Evolutionary conservation across 2,329 filamentous ascomycete genomes (phyloP), one percentile per base, ranked within the genome.

Genomic region (Cladophialophora bantiana): DNA sequence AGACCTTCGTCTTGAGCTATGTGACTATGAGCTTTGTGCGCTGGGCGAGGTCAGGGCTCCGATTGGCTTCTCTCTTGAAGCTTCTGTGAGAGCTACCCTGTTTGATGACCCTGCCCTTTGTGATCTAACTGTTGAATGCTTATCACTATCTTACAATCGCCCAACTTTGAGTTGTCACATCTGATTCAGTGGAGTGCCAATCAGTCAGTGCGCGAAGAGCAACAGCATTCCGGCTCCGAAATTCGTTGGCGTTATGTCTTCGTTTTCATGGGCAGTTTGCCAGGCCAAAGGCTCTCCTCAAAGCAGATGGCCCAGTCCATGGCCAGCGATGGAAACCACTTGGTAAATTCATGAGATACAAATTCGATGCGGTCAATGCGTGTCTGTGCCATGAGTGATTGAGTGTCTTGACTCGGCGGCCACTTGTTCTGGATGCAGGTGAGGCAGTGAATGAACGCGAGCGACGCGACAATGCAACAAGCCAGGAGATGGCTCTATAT

Each of bases 101-200:
- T 26, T 26, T 26, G 45, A 50, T 9, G 15, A 12, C 45, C 45
- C 45, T 50, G 7, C 4, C 4, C 15, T 13, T 18, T 50, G 45
- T 50, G 26, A 26, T 12, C 7, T 50, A 31, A 26, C 18, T 31
- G 15, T 15, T 50, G 20, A 50, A 50, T 50, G 45, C 18, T 18
- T 50, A 50, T 50, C 45, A 26, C 20, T 50, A 34, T 36, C 38
- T 20, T 52, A 62, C 45, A 12, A 66, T 68, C 70, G 71, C 71
- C 71, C 61, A 70, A 62, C 62, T 73, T 59, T 73, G 55, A 73
- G 70, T 72, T 72, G 70, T 72, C 72, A 73, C 70, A 69, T 71
- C 64, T 67, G 48, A 68, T 56, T 68, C 68, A 62, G 66, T 73
- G 70, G 67, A 55, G 70, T 73, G 72, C 69, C 69, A 70, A 72